phyloP scores from a whole-genome alignment of 176 grass and related monocot species.

The Phoenix dactylifera region DNA sequence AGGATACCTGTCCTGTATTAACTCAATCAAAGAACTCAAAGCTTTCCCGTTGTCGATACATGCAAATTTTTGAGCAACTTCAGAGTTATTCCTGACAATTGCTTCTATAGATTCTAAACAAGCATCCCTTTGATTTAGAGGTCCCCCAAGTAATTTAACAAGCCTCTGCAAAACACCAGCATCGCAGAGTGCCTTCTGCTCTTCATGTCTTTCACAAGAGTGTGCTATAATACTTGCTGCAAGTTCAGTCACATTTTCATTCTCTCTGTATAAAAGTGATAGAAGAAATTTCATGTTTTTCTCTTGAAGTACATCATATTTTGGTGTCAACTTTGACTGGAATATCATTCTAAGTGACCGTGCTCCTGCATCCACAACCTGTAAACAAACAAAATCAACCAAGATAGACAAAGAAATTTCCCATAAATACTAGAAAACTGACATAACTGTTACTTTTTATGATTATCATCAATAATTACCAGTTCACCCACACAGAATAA shows the following conservation, averaged over 20 bases:
- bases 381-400: conserved; percentile 20
- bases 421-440: background rate
- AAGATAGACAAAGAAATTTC: conserved; percentile 3
- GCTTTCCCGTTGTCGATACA: conserved; percentile 76
- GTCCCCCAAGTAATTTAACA: conserved; percentile 69
- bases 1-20: conserved; percentile 80
- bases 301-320: conserved; percentile 63
- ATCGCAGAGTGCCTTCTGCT: conserved; percentile 73
- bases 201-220: conserved; percentile 51
- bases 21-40: conserved; percentile 42
- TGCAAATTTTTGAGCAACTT: conserved; percentile 68
- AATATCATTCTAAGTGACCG: conserved; percentile 98
- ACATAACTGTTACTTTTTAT: too few species aligned
- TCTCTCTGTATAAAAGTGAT: conserved; percentile 68
- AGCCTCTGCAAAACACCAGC: conserved; percentile 72
- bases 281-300: conserved; percentile 91
- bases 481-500: too few species aligned
- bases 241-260: conserved; percentile 94
- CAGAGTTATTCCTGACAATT: conserved; percentile 66
- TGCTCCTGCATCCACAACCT: conserved; percentile 87
- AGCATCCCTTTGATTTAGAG: conserved; percentile 74
- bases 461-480: too few species aligned
- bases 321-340: conserved; percentile 81
- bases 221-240: conserved; percentile 87
- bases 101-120: conserved; percentile 71